A percentile compares a stretch with the other conserved stretches of the same genome.
phyloP scores from a whole-genome alignment of 805 yeast genomes.

The Komagataella pastoris region DNA sequence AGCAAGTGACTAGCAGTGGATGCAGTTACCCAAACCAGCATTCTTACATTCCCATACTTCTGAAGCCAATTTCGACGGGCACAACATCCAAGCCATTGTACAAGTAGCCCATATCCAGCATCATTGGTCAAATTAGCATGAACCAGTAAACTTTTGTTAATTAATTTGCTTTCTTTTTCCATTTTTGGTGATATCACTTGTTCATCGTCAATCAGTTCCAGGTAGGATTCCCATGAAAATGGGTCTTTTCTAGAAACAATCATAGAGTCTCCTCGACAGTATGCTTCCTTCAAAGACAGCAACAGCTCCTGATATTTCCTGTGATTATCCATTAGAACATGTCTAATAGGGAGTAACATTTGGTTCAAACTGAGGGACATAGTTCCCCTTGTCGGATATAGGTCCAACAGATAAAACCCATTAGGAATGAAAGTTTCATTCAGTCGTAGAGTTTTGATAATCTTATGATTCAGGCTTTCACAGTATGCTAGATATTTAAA shows the following conservation, averaged over 20 bases:
- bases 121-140: conserved; percentile 16
- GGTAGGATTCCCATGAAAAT: conserved; percentile 53
- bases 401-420: conserved; percentile 40
- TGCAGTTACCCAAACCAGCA: conserved; percentile 58
- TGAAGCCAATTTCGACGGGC: conserved; percentile 65
- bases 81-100: conserved; percentile 65
- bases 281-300: not conserved
- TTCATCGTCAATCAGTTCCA: conserved; percentile 20
- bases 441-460: conserved; percentile 34
- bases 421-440: conserved; percentile 18
- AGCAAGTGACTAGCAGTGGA: conserved; percentile 48
- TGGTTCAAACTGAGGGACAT: conserved; percentile 53
- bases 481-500: not conserved
- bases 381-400: conserved; percentile 45
- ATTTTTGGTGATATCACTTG: conserved; percentile 26
- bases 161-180: conserved; percentile 1
- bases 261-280: conserved; percentile 7
- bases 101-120: conserved; percentile 53
- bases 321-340: conserved; percentile 47
- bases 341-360: conserved; percentile 45
- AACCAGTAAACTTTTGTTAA: conserved; percentile 16
- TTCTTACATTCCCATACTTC: conserved; percentile 50
- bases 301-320: conserved; percentile 8
- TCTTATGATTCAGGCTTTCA: not conserved
- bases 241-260: conserved; percentile 33